Base-by-base conservation (phyloP, 148 eudicot genomes). In the Polygonum aviculare region DNA sequence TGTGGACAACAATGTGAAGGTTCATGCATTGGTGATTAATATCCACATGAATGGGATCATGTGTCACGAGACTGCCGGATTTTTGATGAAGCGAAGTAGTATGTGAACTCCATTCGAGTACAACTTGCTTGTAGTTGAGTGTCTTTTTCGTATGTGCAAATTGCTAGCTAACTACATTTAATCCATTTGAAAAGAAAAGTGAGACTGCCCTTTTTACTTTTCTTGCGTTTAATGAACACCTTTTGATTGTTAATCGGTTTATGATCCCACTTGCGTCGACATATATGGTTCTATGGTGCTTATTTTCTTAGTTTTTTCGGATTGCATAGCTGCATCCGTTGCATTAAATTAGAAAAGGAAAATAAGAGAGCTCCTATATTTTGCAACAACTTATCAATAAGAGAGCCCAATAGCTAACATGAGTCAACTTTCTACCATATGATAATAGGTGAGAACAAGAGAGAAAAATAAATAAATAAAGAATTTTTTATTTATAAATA, bases 21-120 rank as follows among this genome's bases (percentile, higher is more conserved):
- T 67, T 62, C 38, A 62, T 62, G 69, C 63, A 62, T 26, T 26
- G 69, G 26, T 62, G 36, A 62, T 26, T 62, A 31, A 62, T 62
- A 12, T 4, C 69, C 69, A 62, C 69, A 59, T 59, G 69, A 26
- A 18, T 26, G 38, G 12, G 69, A 31, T 62, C 72, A 38, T 67
- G 21, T 67, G 45, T 67, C 41, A 67, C 36, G 72, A 67, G 72
- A 35, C n/a, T 67, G 44, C 41, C 72, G 38, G 21, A 22, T 67
- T 67, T 65, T 67, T 22, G 45, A 67, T 36, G 69, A 6, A n/a
- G 7, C 36, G 38, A 22, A 7, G 69, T 26, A 60, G 69, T 26
- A 35, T 16, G 72, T 67, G 72, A 67, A 67, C 72, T n/a, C 38
- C 21, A 67, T 35, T 38, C 15, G 36, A 12, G 41, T 67, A 38